Evolutionary conservation across 2,329 filamentous ascomycete species (phyloP).

Genomic region (Rhexocercosporidium sp.): DNA sequence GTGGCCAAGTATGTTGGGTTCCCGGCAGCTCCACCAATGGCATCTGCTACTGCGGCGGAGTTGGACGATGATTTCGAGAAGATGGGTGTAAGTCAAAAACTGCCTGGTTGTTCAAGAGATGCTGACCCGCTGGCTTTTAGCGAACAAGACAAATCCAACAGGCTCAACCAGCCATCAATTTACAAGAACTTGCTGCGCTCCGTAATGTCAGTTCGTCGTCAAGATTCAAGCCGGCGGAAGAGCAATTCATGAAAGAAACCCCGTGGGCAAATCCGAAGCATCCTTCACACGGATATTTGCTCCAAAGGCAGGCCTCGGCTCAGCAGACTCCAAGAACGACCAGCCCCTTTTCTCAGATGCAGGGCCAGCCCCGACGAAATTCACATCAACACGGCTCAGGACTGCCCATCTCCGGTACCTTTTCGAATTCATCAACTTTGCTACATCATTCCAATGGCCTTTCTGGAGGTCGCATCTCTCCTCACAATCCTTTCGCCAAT

Average conservation of each 20-base stretch:
- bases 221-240: constrained; percentile 67
- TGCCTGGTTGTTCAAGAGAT: constrained; percentile 11
- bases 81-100: constrained; percentile 74
- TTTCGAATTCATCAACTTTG: constrained; percentile 37
- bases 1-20: constrained; percentile 96
- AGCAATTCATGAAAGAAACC: constrained; percentile 87
- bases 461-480: constrained; percentile 37
- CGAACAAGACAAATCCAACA: constrained; percentile 38
- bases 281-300: constrained; percentile 60
- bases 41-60: constrained; percentile 72
- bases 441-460: constrained; percentile 37
- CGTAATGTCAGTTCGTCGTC: constrained; percentile 41
- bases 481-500: constrained; percentile 41
- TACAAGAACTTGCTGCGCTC: constrained; percentile 43
- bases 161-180: constrained; percentile 28
- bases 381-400: constrained; percentile 44
- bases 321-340: constrained; percentile 46
- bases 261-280: constrained; percentile 93
- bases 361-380: constrained; percentile 44
- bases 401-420: constrained; percentile 41
- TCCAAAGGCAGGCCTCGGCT: constrained; percentile 47
- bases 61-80: constrained; percentile 86
- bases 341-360: constrained; percentile 42
- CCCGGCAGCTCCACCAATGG: constrained; percentile 88
- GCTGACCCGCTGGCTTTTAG: constrained; percentile 30